Base-by-base conservation (phyloP, 176 grass and related monocot genomes). In the Aegilops tauschii region DNA sequence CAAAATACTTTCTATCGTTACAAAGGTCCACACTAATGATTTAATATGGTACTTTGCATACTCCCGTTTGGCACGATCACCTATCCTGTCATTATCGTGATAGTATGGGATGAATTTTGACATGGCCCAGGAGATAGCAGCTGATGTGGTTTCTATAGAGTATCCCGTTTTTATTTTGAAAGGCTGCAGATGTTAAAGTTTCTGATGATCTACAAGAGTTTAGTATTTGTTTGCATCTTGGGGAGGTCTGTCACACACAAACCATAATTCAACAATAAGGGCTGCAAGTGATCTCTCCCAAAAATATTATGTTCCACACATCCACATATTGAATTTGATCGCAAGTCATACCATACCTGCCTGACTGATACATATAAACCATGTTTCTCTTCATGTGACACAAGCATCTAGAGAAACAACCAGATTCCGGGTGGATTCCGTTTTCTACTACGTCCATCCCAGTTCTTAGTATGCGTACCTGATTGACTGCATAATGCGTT, bases 321-420 rank as follows among this genome's bases (percentile, higher is more conserved):
- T 91, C 92, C 95, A 97, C 30, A 65, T 37, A 73, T 69, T 87
- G 82, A 86, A 64, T 86, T 82, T 29, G 83, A 73, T 78, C 76
- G 90, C 21, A 89, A 73, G 29, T 91, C 81, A 77, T 86, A 91
- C 95, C 92, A 97, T 69, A 97, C 86, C n/a, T 90, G 84, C 63
- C 79, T 87, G 72, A 95, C 47, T 69, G 89, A 85, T 44, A 88
- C 73, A 77, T 78, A 85, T 70, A 85, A 80, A 18, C 81, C 80
- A 79, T 76, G 75, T 74, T 86, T 82, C 63, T 88, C 90, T 80
- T 92, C 78, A 65, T 91, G 80, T 64, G 73, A 82, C 47, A 84
- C 58, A 14, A 97, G 79, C 44, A 85, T 79, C 35, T 91, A 75
- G 32, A 95, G 87, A 83, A 97, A 92, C 44, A 87, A 75, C 92